Evolutionary conservation across 768 basidiomycete genomes (phyloP), one percentile per base, ranked within the genome.

Genomic region (Trametes cubensis): DNA sequence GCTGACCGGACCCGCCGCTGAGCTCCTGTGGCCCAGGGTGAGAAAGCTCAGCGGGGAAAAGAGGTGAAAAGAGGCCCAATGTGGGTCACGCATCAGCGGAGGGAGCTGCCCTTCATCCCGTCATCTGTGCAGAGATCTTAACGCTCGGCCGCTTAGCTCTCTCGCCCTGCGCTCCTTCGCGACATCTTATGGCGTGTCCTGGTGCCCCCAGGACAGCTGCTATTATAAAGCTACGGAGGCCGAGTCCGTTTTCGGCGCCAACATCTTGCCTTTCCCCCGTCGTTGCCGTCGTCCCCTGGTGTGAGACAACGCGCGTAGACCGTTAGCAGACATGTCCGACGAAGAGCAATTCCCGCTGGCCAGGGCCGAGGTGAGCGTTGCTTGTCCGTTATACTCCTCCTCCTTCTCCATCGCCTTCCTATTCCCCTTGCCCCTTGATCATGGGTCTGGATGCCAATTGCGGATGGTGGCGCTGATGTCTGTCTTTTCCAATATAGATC

Each of bases 291-390:
- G 21, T 48, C n/a, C 34, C 46, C 20, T 34, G 15, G 23, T 28
- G 46, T 49, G 39, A 44, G 46, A 52, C 41, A 34, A 34, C 28
- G 50, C 23, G 41, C 34, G 26, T 21, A 58, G 58, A 44, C 58
- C 18, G 8, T 17, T 13, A 21, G 58, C 58, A 59, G 58, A 51
- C 58, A 59, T 59, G 58, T 59, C 58, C 49, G 58, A 51, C 58
- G 48, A 59, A 50, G 58, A 51, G 49, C 30, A 18, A 18, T 59
- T 59, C 41, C 58, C 58, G 49, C 48, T 59, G 44, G 58, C 58
- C 48, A 42, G 58, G 45, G 58, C 58, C 51, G 58, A 59, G 58
- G 58, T 59, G 25, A 25, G 58, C 52, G 14, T 30, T 14, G 13
- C 38, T 45, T 26, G 23, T 26, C n/a, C 21, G 18, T 7, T 4